phyloP scores from a whole-genome alignment of 306 rosid species.

The Vigna hirtella region DNA sequence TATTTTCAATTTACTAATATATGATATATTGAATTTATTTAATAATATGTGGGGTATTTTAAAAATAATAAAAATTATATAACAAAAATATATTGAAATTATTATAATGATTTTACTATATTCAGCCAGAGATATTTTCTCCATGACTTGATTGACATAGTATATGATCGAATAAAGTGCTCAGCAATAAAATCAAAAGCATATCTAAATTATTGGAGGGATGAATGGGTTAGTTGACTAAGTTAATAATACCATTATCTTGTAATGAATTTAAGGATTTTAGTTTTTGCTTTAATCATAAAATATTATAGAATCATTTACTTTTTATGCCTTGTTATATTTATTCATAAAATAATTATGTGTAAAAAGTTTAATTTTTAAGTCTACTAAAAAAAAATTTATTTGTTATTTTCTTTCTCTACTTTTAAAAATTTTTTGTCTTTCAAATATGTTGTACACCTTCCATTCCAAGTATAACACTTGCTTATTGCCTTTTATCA shows the following conservation, averaged over 20 bases:
- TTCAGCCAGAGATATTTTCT: background rate
- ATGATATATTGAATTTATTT: background rate
- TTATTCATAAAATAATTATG: background rate
- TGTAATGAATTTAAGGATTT: background rate
- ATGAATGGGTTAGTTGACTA: constrained; percentile 13
- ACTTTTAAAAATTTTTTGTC: too few relatives aligned
- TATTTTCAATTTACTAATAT: background rate
- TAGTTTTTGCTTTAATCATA: constrained; percentile 8
- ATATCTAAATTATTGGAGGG: constrained; percentile 6
- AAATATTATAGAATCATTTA: background rate
- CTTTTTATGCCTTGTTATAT: background rate
- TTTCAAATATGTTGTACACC: too few relatives aligned
- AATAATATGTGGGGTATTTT: background rate
- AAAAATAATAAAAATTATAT: background rate
- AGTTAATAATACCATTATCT: background rate
- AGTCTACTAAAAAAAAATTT: too few relatives aligned
- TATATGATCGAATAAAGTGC: background rate
- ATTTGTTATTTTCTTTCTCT: too few relatives aligned
- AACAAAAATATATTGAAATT: background rate
- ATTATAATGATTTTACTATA: too few relatives aligned
- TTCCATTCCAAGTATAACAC: too few relatives aligned
- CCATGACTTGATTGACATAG: background rate
- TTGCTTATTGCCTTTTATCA: too few relatives aligned
- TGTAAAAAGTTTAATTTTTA: too few relatives aligned
- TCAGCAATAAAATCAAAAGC: constrained; percentile 21